Evolutionary conservation across 306 rosid genomes (phyloP), one percentile per base, ranked within the genome.

Genomic region (Vicia faba): DNA sequence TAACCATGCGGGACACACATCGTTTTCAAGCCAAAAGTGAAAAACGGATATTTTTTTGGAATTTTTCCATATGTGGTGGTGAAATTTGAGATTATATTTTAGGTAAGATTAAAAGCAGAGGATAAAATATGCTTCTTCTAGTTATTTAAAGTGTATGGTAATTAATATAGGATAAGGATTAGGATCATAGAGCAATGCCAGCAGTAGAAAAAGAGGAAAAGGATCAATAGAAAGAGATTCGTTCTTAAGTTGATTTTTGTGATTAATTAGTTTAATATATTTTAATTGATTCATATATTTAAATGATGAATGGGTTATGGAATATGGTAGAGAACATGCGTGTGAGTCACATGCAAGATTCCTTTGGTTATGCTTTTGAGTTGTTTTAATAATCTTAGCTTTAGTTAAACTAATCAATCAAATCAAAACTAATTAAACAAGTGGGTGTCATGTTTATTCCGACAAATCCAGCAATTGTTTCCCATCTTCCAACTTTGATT

Each of bases 381-480:
- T 85, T 81, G 87, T 75, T 55, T 44, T 68, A 60, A 61, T 67
- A 31, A 64, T 71, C 49, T 48, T 29, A 13, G 60, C 49, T 75
- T 56, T 75, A 33, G 40, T 20, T 75, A 77, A 73, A 73, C 65
- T 60, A 78, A 61, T 73, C 64, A 46, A 74, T 49, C 57, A 44
- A 69, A 5, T 41, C 5, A 31, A 39, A 61, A 39, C 5, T 43
- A 14, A 45, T 73, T 82, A 80, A 82, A 73, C 79, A 66, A 84
- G 81, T 82, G 89, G 85, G 80, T 85, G 95, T 81, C 86, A 91
- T 84, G 77, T 86, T 82, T 82, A 78, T 91, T 68, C 97, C 97
- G 88, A 91, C 97, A 91, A 69, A 45, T 79, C 25, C 75, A 82
- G 5, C 74, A 75, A 62, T 58, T 79, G 95, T 88, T 88, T 91